Conservation (phyloP, 306 rosid species). For the Fragaria iinumae region DNA sequence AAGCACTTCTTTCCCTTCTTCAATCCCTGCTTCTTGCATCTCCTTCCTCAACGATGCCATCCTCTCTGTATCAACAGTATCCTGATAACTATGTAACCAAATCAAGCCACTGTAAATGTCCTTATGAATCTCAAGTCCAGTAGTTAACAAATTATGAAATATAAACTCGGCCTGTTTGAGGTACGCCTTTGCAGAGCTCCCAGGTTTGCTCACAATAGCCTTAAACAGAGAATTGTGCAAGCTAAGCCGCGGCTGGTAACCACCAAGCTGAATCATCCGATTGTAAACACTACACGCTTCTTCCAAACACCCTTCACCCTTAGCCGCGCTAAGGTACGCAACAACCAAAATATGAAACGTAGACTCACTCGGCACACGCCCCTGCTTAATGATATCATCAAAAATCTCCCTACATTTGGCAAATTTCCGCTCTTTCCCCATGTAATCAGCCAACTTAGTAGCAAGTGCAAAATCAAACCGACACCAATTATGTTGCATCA, state of each 20-base stretch:
- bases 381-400: conserved; percentile 84
- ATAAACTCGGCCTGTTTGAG: conserved; percentile 92
- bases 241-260: conserved; percentile 83
- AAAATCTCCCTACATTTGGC: conserved; percentile 90
- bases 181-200: conserved; percentile 57
- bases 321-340: conserved; percentile 74
- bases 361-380: conserved; percentile 86
- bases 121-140: conserved; percentile 68
- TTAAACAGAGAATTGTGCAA: conserved; percentile 82
- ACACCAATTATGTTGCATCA: conserved; percentile 83
- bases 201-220: conserved; percentile 68
- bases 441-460: conserved; percentile 82
- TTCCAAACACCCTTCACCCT: conserved; percentile 76
- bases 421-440: conserved; percentile 89
- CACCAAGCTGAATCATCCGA: conserved; percentile 95
- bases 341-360: conserved; percentile 85
- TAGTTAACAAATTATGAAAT: conserved; percentile 70
- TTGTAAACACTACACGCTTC: conserved; percentile 82
- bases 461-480: conserved; percentile 82
- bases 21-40: conserved; percentile 64
- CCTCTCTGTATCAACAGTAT: conserved; percentile 70
- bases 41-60: conserved; percentile 55
- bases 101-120: conserved; percentile 81
- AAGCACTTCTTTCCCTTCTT: conserved; percentile 53
- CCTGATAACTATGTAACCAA: conserved; percentile 96